Evolutionary conservation across 225 moss, liverwort and hornwort species (phyloP).

Genomic region (Bryoerythrophyllum caledonicum): DNA sequence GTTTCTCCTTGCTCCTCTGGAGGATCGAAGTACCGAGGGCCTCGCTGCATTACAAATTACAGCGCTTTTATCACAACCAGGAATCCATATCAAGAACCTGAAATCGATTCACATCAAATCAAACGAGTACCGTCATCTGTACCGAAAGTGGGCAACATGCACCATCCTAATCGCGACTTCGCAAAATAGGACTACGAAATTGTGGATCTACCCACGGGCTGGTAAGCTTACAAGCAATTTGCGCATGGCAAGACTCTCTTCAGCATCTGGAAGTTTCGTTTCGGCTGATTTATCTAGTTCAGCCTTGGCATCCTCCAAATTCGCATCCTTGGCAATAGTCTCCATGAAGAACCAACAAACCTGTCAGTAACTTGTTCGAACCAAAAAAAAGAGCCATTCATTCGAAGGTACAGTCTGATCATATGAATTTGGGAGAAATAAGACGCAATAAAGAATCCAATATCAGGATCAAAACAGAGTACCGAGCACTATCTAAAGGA

Average conservation of each 20-base stretch:
- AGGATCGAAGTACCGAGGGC: constrained; percentile 91
- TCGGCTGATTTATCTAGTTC: constrained; percentile 22
- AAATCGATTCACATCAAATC: neutral
- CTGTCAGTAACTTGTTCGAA: constrained; percentile 13
- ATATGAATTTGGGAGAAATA: neutral
- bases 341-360: constrained; percentile 28
- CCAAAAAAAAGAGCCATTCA: neutral
- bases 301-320: constrained; percentile 30
- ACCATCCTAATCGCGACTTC: constrained; percentile 12
- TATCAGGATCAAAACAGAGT: neutral
- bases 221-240: constrained; percentile 71
- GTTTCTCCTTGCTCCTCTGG: constrained; percentile 76
- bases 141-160: constrained; percentile 5
- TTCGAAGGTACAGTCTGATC: neutral
- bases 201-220: neutral
- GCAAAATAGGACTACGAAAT: neutral
- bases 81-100: neutral
- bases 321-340: constrained; percentile 22
- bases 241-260: constrained; percentile 89
- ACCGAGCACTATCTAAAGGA: neutral
- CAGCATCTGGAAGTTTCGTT: constrained; percentile 47
- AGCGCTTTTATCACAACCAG: neutral
- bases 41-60: constrained; percentile 52
- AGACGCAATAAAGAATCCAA: neutral
- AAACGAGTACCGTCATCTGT: neutral